Base-by-base conservation (phyloP, 257 asterid genomes). In the Primulina tabacum region DNA sequence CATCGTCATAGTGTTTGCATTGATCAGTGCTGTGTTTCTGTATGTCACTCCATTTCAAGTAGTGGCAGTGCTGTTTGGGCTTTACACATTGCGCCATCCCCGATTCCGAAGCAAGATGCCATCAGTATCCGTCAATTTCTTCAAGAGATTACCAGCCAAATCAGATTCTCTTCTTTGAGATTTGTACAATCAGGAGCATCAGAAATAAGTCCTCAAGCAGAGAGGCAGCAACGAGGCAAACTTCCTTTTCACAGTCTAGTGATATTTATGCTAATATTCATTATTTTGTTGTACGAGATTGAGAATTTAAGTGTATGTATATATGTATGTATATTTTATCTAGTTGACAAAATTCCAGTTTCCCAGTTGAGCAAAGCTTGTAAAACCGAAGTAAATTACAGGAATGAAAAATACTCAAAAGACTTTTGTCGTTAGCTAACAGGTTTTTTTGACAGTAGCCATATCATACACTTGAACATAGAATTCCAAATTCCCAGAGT, bases 61-160 rank as follows among this genome's bases (percentile, higher is more conserved):
- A 17, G 82, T 90, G 12, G 94, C 92, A 0, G 80, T 93, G 72
- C 76, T 93, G 35, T 12, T 55, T 16, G 95, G 98, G 71, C 83
- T 93, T 59, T 93, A 77, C 69, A 68, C 81, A 60, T 60, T 93
- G 76, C 95, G 98, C 69, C 97, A 93, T 72, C 97, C 97, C 6
- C 70, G 86, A 43, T 80, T 93, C 79, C 70, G 97, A 87, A 66
- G 78, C 85, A 89, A 70, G 83, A 38, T 86, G 82, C 98, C 98
- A 5, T 90, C 98, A 0, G 82, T 76, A 8, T 95, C 95, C 8
- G 89, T 84, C 52, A 93, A 93, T 65, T 93, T 93, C 90, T 93
- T 93, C 88, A 93, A 90, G 90, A 93, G 98, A 69, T 70, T 93
- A 64, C 95, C 98, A 38, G 81, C 98, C 6, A 87, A 91, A 73